These are phyloP conservation scores for Epichloe brachyelytri DNA, from an alignment of 2,329 filamentous ascomycete species.

Conservation along the genomic window DNA sequence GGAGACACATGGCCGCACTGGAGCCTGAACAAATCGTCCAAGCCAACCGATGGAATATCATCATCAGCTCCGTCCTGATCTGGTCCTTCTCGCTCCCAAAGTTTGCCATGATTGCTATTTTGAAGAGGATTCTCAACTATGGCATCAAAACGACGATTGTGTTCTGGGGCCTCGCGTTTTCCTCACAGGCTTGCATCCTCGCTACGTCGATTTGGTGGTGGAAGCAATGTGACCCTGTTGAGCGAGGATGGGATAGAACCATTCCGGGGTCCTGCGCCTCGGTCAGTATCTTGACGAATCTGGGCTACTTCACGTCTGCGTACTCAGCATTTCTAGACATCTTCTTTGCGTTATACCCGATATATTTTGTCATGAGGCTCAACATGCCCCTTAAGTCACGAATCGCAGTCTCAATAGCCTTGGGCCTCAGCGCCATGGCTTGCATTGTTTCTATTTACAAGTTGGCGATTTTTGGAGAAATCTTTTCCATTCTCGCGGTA, in stretches of 20 bases:
- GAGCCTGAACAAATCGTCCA: constrained; percentile 4
- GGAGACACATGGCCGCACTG: constrained; percentile 8
- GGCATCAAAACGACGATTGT: constrained; percentile 12
- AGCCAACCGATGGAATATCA: constrained; percentile 14
- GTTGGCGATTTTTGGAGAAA: constrained; percentile 11
- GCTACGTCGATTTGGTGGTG: constrained; percentile 16
- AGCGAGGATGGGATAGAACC: constrained; percentile 12
- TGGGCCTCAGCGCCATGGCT: constrained; percentile 13
- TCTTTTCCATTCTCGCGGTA: constrained; percentile 11
- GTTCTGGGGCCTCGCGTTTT: constrained; percentile 13
- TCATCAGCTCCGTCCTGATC: constrained; percentile 14
- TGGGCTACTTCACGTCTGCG: constrained; percentile 15
- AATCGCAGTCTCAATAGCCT: constrained; percentile 12
- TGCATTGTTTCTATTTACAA: constrained; percentile 15
- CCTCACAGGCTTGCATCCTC: constrained; percentile 12
- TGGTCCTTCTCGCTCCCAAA: constrained; percentile 16
- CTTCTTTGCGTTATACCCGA: constrained; percentile 15
- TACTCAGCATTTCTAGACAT: constrained; percentile 15
- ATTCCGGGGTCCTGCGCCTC: constrained; percentile 11
- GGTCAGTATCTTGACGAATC: constrained; percentile 10
- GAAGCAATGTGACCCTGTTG: constrained; percentile 12
- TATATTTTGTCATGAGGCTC: constrained; percentile 14
- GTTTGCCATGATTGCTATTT: constrained; percentile 15
- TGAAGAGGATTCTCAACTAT: constrained; percentile 16
- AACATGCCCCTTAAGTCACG: constrained; percentile 15